Conservation (phyloP, 495 filamentous ascomycete species). For the Penicillium verhagenii region DNA sequence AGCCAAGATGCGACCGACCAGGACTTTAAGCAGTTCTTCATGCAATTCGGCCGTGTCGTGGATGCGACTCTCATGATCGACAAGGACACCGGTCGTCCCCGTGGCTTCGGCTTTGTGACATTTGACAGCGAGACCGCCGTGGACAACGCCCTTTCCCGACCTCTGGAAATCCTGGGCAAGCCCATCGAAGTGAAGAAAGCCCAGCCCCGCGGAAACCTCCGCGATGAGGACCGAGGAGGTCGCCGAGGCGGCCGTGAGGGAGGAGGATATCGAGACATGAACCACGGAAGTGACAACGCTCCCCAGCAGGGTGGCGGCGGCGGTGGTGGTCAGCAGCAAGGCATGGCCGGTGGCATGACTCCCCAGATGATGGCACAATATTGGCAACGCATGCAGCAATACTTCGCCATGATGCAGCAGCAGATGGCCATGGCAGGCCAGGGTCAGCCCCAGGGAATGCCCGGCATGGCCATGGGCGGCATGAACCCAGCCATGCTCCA, state of each 20-base stretch:
- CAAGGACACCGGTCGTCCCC: conserved; percentile 93
- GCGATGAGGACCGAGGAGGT: conserved; percentile 75
- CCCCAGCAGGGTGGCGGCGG: not conserved
- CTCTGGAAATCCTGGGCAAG: conserved; percentile 88
- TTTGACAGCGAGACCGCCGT: conserved; percentile 96
- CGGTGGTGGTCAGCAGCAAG: conserved; percentile 36
- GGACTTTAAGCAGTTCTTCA: conserved; percentile 95
- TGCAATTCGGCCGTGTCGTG: conserved; percentile 91
- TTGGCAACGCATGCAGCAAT: conserved; percentile 96
- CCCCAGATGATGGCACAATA: conserved; percentile 98
- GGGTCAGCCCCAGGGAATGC: conserved; percentile 45
- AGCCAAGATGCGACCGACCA: conserved; percentile 94
- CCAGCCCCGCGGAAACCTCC: conserved; percentile 91
- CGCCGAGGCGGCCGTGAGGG: conserved; percentile 54
- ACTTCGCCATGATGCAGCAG: conserved; percentile 92
- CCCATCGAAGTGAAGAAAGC: conserved; percentile 98
- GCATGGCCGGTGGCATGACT: conserved; percentile 65
- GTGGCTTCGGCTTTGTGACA: conserved; percentile 98
- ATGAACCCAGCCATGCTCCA: conserved; percentile 84
- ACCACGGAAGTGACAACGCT: conserved; percentile 25
- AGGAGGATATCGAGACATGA: conserved; percentile 58
- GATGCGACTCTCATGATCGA: conserved; percentile 99
- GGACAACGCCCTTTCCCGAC: conserved; percentile 79
- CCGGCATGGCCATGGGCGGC: conserved; percentile 59
- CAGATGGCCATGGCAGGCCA: conserved; percentile 53